These are phyloP conservation scores for Tetradesmus lagerheimii DNA, from an alignment of 139 green algal genomes.

Conservation along the genomic window DNA sequence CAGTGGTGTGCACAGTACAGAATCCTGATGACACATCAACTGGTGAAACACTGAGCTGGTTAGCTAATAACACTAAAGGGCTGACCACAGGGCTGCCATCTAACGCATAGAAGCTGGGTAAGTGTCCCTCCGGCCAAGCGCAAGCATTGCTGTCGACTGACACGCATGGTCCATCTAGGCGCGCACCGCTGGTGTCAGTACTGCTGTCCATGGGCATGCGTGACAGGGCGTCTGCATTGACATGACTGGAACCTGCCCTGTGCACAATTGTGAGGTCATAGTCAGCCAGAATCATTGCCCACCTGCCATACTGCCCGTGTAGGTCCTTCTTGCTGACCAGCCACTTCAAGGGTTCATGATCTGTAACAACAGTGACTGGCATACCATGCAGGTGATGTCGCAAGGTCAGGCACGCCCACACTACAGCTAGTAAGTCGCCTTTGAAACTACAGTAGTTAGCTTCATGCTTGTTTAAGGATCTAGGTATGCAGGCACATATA, in stretches of 20 bases:
- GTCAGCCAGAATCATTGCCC: conserved; percentile 39
- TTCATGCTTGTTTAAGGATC: conserved; percentile 55
- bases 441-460: conserved; percentile 44
- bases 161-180: neutral
- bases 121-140: neutral
- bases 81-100: neutral
- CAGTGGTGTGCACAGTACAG: no score
- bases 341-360: conserved; percentile 40
- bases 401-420: conserved; percentile 41
- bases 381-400: conserved; percentile 44
- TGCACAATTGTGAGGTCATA: conserved; percentile 46
- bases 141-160: neutral
- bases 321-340: conserved; percentile 16
- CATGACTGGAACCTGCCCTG: neutral
- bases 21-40: neutral
- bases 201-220: neutral
- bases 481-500: conserved; percentile 50
- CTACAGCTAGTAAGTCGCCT: conserved; percentile 44
- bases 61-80: neutral
- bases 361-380: conserved; percentile 44
- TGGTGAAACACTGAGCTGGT: neutral
- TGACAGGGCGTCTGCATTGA: conserved; percentile 43
- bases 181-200: neutral
- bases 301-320: conserved; percentile 34
- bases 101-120: neutral